Evolutionary conservation across 768 basidiomycete genomes (phyloP).

Genomic region (Mycena leptocephala): DNA sequence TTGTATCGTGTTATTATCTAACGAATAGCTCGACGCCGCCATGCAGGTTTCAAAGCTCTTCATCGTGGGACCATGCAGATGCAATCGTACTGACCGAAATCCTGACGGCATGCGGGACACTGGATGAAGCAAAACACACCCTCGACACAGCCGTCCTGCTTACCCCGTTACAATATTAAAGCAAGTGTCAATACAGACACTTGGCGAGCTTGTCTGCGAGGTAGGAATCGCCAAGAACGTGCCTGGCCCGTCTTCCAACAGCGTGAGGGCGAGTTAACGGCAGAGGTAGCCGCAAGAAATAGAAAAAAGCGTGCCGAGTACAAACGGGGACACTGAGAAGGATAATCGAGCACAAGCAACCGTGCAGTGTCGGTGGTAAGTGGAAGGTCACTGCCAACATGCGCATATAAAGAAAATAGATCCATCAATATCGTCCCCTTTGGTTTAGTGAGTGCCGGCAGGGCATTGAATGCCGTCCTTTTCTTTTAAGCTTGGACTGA

Average conservation of each 20-base stretch:
- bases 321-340: background rate
- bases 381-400: too few species aligned
- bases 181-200: slow-evolving; percentile 22
- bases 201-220: background rate
- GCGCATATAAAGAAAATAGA: background rate
- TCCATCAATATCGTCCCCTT: background rate
- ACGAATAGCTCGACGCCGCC: background rate
- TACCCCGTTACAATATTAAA: slow-evolving; percentile 32
- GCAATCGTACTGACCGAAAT: slow-evolving; percentile 25
- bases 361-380: too few species aligned
- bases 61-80: slow-evolving; percentile 28
- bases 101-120: background rate
- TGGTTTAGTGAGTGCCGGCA: background rate
- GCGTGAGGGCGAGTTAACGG: background rate
- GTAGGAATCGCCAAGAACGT: background rate
- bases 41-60: slow-evolving; percentile 16
- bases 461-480: background rate
- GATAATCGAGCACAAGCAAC: background rate
- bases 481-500: background rate
- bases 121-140: background rate
- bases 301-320: background rate
- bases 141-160: slow-evolving; percentile 14
- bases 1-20: slow-evolving; percentile 16
- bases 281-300: background rate
- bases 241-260: background rate